These are phyloP conservation scores for Epichloe elymi DNA, from an alignment of 2,329 filamentous ascomycete genomes.

Conservation along the genomic window DNA sequence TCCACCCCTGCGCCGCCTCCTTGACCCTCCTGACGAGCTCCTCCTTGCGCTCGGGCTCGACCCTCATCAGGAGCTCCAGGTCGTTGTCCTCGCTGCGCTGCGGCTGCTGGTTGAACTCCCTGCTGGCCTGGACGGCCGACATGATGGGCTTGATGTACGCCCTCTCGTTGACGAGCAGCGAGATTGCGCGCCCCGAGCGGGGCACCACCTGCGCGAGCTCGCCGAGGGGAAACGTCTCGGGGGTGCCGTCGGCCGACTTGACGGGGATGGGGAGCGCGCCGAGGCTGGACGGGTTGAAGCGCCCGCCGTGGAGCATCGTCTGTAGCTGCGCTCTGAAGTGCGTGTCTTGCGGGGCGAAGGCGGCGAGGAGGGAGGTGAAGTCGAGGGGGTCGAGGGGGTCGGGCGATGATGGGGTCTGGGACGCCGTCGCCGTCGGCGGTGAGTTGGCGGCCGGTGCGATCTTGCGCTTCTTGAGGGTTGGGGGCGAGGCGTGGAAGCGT, in stretches of 20 bases:
- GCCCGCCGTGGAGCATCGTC: slow-evolving; percentile 28
- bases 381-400: slow-evolving; percentile 31
- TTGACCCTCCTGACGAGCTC: slow-evolving; percentile 30
- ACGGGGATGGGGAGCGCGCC: slow-evolving; percentile 31
- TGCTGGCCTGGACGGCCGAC: slow-evolving; percentile 37
- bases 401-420: slow-evolving; percentile 12
- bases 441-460: slow-evolving; percentile 18
- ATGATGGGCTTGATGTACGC: slow-evolving; percentile 40
- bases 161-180: slow-evolving; percentile 28
- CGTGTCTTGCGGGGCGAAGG: slow-evolving; percentile 26
- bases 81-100: slow-evolving; percentile 45
- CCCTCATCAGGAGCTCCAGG: slow-evolving; percentile 41
- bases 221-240: slow-evolving; percentile 32
- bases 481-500: slow-evolving; percentile 17
- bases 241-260: slow-evolving; percentile 14
- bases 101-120: slow-evolving; percentile 48
- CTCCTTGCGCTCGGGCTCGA: slow-evolving; percentile 39
- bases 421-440: slow-evolving; percentile 10
- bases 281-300: slow-evolving; percentile 38
- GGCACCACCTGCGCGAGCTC: slow-evolving; percentile 43
- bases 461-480: slow-evolving; percentile 27
- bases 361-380: slow-evolving; percentile 34
- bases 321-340: slow-evolving; percentile 32
- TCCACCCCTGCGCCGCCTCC: slow-evolving; percentile 36
- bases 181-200: slow-evolving; percentile 26